These are phyloP conservation scores for Irpex lacteus DNA, from an alignment of 1,284 basidiomycete genomes.

Conservation along the genomic window DNA sequence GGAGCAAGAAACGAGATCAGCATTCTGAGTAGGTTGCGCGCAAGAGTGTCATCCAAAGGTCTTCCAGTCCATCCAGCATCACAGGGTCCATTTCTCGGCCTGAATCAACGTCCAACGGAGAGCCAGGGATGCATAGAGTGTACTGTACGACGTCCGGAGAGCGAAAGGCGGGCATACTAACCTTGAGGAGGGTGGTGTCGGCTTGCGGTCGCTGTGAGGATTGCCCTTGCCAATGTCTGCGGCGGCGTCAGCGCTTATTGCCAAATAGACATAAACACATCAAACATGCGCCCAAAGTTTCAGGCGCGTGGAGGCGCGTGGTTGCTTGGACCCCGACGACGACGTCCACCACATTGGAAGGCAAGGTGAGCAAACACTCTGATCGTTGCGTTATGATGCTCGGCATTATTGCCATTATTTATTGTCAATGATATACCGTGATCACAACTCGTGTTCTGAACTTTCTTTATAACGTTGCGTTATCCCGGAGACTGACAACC, in stretches of 20 bases:
- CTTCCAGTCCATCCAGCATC: conserved; percentile 46
- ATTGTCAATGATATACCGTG: conserved; percentile 67
- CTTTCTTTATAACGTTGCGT: background rate
- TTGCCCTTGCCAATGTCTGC: conserved; percentile 1
- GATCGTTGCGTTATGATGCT: conserved; percentile 37
- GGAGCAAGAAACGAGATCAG: conserved; percentile 12
- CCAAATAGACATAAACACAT: conserved; percentile 17
- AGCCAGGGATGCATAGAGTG: conserved; percentile 21
- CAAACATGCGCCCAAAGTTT: background rate
- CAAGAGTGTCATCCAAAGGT: conserved; percentile 26
- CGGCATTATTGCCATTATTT: conserved; percentile 52
- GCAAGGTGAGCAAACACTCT: conserved; percentile 18
- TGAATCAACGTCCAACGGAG: conserved; percentile 30
- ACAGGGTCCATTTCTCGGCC: conserved; percentile 26
- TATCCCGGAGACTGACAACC: background rate
- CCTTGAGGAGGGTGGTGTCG: conserved; percentile 57
- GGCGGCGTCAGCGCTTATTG: conserved; percentile 16
- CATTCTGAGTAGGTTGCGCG: conserved; percentile 1
- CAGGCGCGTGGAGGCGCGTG: conserved; percentile 2
- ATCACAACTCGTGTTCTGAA: conserved; percentile 47
- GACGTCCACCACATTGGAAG: conserved; percentile 3
- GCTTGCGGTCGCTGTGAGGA: conserved; percentile 15
- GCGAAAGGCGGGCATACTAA: conserved; percentile 41
- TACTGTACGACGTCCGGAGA: conserved; percentile 20
- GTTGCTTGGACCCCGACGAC: conserved; percentile 9